These are phyloP conservation scores for Suillus hirtellus DNA, from an alignment of 768 basidiomycete species.

Conservation along the genomic window DNA sequence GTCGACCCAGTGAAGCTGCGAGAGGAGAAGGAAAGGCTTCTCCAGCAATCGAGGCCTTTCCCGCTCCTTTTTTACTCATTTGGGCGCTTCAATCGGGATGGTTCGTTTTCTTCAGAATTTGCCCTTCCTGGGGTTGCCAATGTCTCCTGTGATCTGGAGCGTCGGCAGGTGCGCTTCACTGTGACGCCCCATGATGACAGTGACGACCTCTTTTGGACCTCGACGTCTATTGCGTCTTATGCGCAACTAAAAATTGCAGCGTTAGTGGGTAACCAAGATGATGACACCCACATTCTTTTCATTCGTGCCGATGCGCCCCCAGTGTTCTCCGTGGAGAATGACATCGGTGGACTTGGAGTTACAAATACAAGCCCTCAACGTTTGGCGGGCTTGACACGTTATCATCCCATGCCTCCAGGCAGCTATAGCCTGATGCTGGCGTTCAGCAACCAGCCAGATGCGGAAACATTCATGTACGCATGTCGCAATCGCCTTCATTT, in stretches of 20 bases:
- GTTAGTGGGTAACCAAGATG: slow-evolving; percentile 19
- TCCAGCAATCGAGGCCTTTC: slow-evolving; percentile 23
- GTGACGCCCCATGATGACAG: slow-evolving; percentile 14
- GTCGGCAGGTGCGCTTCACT: slow-evolving; percentile 32
- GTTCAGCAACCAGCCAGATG: slow-evolving; percentile 27
- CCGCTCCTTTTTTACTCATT: slow-evolving; percentile 31
- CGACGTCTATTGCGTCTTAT: slow-evolving; percentile 24
- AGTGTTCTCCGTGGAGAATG: slow-evolving; percentile 17
- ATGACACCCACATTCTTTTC: slow-evolving; percentile 27
- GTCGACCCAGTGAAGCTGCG: slow-evolving; percentile 29
- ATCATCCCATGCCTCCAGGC: slow-evolving; percentile 27
- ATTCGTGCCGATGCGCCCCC: slow-evolving; percentile 36
- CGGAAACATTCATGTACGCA: slow-evolving; percentile 30
- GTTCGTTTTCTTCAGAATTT: slow-evolving; percentile 35
- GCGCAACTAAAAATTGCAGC: slow-evolving; percentile 20
- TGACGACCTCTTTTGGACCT: background rate
- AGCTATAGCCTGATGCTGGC: slow-evolving; percentile 32
- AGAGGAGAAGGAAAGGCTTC: slow-evolving; percentile 26
- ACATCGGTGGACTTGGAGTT: background rate
- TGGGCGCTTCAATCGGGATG: slow-evolving; percentile 37
- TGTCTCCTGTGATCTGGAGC: slow-evolving; percentile 40
- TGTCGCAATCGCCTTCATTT: slow-evolving; percentile 25
- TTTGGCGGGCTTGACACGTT: slow-evolving; percentile 28
- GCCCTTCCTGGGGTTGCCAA: slow-evolving; percentile 25
- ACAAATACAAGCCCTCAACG: slow-evolving; percentile 15